Conservation (phyloP, 148 eudicot genomes). For the Pharnaceum exiguum region DNA sequence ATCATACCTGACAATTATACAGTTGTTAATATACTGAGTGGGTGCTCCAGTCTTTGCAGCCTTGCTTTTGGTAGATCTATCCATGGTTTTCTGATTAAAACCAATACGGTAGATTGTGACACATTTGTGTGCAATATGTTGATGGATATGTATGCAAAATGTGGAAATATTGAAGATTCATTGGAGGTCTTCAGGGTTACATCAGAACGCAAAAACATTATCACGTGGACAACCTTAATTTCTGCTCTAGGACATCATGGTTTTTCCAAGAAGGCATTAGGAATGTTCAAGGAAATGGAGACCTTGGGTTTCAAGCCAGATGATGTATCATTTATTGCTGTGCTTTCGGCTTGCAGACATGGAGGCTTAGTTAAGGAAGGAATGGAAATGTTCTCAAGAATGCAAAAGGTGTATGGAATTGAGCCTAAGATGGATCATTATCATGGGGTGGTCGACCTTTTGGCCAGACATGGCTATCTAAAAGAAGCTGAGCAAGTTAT, state of each 20-base stretch:
- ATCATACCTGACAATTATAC: slow-evolving; percentile 58
- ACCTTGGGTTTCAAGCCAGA: slow-evolving; percentile 44
- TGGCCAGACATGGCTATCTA: slow-evolving; percentile 60
- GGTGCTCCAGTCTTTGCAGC: slow-evolving; percentile 50
- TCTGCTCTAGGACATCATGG: slow-evolving; percentile 73
- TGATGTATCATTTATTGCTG: slow-evolving; percentile 47
- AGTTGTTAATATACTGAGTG: slow-evolving; percentile 47
- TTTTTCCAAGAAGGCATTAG: slow-evolving; percentile 42
- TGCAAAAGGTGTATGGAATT: slow-evolving; percentile 41
- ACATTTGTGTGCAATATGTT: slow-evolving; percentile 56
- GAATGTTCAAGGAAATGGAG: slow-evolving; percentile 58
- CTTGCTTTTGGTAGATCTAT: slow-evolving; percentile 60
- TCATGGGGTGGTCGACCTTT: slow-evolving; percentile 50
- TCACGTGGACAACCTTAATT: slow-evolving; percentile 63
- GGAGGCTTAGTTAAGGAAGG: slow-evolving; percentile 64
- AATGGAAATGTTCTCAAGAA: slow-evolving; percentile 42
- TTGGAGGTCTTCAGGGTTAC: slow-evolving; percentile 40
- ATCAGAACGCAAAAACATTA: slow-evolving; percentile 38
- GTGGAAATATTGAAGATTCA: slow-evolving; percentile 57
- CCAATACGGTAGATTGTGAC: slow-evolving; percentile 35
- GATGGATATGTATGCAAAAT: slow-evolving; percentile 77
- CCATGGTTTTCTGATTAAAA: slow-evolving; percentile 58
- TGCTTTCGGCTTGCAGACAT: slow-evolving; percentile 72
- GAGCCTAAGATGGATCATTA: slow-evolving; percentile 75
- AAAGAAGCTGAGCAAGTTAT: slow-evolving; percentile 64